Base-by-base conservation (phyloP, 75 land plant genomes). In the Adiantum capillusveneris region DNA sequence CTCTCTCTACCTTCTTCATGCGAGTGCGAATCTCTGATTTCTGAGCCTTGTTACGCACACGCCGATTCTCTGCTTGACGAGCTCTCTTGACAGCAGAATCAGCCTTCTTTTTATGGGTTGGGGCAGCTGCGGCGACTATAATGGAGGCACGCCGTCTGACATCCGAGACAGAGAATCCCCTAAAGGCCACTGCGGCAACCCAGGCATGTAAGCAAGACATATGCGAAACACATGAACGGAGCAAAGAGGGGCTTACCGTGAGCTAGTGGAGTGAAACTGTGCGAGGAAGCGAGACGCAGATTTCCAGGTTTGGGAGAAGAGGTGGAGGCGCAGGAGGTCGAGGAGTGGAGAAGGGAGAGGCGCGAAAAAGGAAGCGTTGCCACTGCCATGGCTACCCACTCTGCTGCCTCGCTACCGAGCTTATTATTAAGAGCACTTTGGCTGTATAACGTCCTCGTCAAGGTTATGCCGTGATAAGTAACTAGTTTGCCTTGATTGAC, bases 51-150 rank as follows among this genome's bases (percentile, higher is more conserved):
- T 94, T 81, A 52, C 79, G 75, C 6, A 89, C 6, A 0, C 98
- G 81, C 37, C 87, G 64, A 67, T 85, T 77, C 79, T 88, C 95
- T 11, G 89, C 66, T 56, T 85, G 85, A 0, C 89, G 78, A 34
- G 85, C 89, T 56, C 98, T 83, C 72, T 93, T 93, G 0, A 66
- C 86, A 49, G 98, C 90, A 11, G 89, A 83, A 59, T 84, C 88
- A 6, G 78, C 56, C 64, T 88, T 88, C 73, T 77, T 79, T 51
- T 60, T 67, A 19, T 27, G 30, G 2, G 63, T 28, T 1, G 70
- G 53, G 44, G 27, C 61, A 25, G 81, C 68, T 19, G 80, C 80
- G 1, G 84, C 83, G 56, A 76, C 86, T 17, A 81, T 73, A 7
- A 85, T 81, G 34, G 78, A 59, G 1, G 71, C 64, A 36, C 69